A percentile compares a stretch with the other conserved stretches of the same genome.
phyloP scores from a whole-genome alignment of 139 green algal species.

The Chlorella sp. region DNA sequence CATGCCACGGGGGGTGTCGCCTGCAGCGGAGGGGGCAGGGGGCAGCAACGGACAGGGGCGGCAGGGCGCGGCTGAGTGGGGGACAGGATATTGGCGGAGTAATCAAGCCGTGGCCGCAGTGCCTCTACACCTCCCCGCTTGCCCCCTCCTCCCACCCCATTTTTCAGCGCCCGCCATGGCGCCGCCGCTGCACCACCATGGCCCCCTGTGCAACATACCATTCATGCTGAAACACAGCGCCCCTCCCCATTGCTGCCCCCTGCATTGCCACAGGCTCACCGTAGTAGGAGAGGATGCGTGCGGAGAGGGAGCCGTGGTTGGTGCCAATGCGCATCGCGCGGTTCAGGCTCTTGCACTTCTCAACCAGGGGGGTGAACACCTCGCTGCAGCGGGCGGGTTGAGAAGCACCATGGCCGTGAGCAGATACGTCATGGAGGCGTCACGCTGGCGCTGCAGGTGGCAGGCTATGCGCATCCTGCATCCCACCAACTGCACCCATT shows the following conservation, averaged over 20 bases:
- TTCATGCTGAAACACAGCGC: too few relatives aligned
- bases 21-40: not conserved
- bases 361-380: constrained; percentile 93
- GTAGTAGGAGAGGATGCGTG: constrained; percentile 97
- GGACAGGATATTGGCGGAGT: not conserved
- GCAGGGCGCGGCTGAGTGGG: constrained; percentile 28
- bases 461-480: too few relatives aligned
- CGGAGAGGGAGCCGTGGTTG: constrained; percentile 97
- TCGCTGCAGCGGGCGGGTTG: constrained; percentile 18
- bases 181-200: not conserved
- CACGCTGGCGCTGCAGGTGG: not conserved
- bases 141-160: not conserved
- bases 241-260: not conserved
- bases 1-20: constrained; percentile 80
- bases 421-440: not conserved
- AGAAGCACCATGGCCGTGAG: not conserved
- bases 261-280: constrained; percentile 47
- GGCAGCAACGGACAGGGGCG: not conserved
- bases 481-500: not conserved
- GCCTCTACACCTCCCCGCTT: not conserved
- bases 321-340: constrained; percentile 95
- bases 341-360: constrained; percentile 97
- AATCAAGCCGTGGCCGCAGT: not conserved
- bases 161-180: not conserved
- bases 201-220: not conserved